Conservation (phyloP, 2,329 filamentous ascomycete species). For the Fusarium penzigii region DNA sequence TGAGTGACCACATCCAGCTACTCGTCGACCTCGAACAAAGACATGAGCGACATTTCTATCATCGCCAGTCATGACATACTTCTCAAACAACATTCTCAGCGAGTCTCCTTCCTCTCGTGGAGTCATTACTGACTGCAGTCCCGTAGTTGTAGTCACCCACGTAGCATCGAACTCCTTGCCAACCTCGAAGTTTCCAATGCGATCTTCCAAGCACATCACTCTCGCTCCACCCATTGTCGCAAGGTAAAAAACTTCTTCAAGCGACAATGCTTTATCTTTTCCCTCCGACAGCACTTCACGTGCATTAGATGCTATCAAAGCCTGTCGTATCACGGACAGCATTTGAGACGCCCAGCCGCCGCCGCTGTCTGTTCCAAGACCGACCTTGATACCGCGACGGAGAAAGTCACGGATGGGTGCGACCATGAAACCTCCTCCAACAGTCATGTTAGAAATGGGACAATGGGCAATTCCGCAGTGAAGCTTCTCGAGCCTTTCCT, state of each 20-base stretch:
- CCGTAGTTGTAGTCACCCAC: slow-evolving; percentile 43
- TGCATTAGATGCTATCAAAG: slow-evolving; percentile 56
- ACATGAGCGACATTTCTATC: slow-evolving; percentile 61
- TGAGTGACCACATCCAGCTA: slow-evolving; percentile 1
- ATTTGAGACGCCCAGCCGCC: slow-evolving; percentile 64
- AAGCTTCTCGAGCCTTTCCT: slow-evolving; percentile 45
- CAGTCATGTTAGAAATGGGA: slow-evolving; percentile 64
- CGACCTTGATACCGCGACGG: slow-evolving; percentile 61
- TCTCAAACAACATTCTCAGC: slow-evolving; percentile 53
- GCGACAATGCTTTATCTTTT: slow-evolving; percentile 45
- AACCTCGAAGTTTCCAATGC: slow-evolving; percentile 56
- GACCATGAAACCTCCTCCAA: slow-evolving; percentile 63
- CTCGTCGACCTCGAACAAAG: slow-evolving; percentile 49
- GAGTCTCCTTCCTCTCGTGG: slow-evolving; percentile 53
- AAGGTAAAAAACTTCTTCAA: slow-evolving; percentile 59
- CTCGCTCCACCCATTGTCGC: slow-evolving; percentile 62
- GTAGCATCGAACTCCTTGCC: slow-evolving; percentile 66
- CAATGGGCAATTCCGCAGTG: slow-evolving; percentile 65
- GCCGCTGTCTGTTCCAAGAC: slow-evolving; percentile 64
- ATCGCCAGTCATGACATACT: slow-evolving; percentile 67
- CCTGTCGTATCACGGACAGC: slow-evolving; percentile 58
- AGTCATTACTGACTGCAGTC: slow-evolving; percentile 47
- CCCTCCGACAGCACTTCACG: slow-evolving; percentile 43
- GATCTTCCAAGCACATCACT: slow-evolving; percentile 55
- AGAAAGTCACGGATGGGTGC: slow-evolving; percentile 61